Conservation (phyloP, 2,329 filamentous ascomycete species). For the Talaromyces sp. region DNA sequence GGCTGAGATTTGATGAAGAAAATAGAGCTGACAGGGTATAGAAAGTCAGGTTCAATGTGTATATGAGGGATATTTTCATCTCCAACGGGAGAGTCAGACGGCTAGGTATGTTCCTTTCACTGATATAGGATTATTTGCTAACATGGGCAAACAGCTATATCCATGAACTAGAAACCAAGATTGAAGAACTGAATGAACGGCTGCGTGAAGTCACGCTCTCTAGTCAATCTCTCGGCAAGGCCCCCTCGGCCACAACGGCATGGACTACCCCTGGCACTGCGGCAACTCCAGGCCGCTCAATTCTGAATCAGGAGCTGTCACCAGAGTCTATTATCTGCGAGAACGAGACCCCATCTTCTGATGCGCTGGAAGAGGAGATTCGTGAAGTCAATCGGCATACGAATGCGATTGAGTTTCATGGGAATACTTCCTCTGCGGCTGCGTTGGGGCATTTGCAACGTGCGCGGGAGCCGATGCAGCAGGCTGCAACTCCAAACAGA, state of each 20-base stretch:
- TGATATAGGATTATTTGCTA: background rate
- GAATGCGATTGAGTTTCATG: slow-evolving; percentile 50
- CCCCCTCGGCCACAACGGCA: background rate
- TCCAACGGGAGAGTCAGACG: background rate
- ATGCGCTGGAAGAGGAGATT: slow-evolving; percentile 39
- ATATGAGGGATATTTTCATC: background rate
- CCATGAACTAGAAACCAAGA: slow-evolving; percentile 36
- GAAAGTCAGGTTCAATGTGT: background rate
- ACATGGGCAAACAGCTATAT: slow-evolving; percentile 31
- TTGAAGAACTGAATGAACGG: slow-evolving; percentile 32
- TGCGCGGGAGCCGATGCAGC: slow-evolving; percentile 24
- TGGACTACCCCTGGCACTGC: background rate
- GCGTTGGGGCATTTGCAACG: slow-evolving; percentile 46
- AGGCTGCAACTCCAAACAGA: background rate
- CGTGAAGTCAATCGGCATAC: slow-evolving; percentile 49
- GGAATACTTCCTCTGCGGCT: slow-evolving; percentile 49
- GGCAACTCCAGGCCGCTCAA: background rate
- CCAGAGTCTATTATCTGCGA: background rate
- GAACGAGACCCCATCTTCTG: slow-evolving; percentile 27
- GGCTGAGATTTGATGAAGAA: background rate
- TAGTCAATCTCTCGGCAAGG: slow-evolving; percentile 20
- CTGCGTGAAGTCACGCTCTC: slow-evolving; percentile 23
- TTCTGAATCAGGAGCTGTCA: background rate
- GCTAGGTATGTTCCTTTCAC: background rate
- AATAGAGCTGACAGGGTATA: background rate